Percentiles rank a stretch among this genome's conserved stretches.
Evolutionary conservation across 2,329 filamentous ascomycete species (phyloP).

Genomic region (Claviceps spartinae): DNA sequence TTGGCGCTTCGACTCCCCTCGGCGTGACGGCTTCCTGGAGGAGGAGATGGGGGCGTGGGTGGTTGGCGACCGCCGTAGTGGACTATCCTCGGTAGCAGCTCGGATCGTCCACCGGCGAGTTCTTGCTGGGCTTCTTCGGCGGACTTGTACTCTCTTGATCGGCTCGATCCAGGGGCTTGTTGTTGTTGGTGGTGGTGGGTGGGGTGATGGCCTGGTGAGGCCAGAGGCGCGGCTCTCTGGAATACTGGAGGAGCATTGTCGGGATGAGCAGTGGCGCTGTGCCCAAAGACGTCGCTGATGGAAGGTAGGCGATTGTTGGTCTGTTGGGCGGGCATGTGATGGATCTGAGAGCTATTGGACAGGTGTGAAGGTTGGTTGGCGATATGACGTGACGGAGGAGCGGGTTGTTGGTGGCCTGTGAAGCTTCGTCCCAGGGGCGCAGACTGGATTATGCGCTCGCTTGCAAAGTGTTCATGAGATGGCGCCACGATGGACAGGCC

Average conservation of each 20-base stretch:
- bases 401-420: conserved; percentile 72
- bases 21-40: conserved; percentile 34
- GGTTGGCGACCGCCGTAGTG: conserved; percentile 93
- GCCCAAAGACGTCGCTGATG: conserved; percentile 87
- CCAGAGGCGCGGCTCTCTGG: conserved; percentile 53
- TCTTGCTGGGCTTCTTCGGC: conserved; percentile 92
- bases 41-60: conserved; percentile 75
- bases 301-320: conserved; percentile 86
- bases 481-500: conserved; percentile 92
- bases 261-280: conserved; percentile 52
- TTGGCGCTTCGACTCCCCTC: conserved; percentile 45
- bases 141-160: conserved; percentile 80
- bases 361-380: conserved; percentile 72
- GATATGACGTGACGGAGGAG: conserved; percentile 63
- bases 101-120: conserved; percentile 79
- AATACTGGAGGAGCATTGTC: conserved; percentile 35
- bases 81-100: conserved; percentile 82
- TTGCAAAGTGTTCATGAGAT: conserved; percentile 79
- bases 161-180: conserved; percentile 41
- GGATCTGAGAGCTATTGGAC: conserved; percentile 76
- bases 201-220: conserved; percentile 63
- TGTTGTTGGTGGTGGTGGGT: conserved; percentile 17
- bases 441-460: conserved; percentile 92
- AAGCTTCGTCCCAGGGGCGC: conserved; percentile 91
- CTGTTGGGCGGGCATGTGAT: conserved; percentile 76